Base-by-base conservation (phyloP, 2,329 filamentous ascomycete genomes). In the Neurospora crassa region DNA sequence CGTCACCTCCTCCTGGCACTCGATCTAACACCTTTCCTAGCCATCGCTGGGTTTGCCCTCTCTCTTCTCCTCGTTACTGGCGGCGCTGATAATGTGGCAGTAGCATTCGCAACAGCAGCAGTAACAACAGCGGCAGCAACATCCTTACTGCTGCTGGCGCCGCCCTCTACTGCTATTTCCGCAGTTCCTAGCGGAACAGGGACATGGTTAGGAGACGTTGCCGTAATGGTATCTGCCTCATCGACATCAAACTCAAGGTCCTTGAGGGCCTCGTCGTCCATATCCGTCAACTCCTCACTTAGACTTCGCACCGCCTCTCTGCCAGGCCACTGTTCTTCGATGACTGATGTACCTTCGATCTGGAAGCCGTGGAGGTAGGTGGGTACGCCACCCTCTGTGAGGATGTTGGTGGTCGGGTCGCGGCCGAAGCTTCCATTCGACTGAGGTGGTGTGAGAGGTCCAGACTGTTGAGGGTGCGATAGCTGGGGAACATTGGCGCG, bases 361-460 rank as follows among this genome's bases (percentile, higher is more conserved):
- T 96, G 89, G 78, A 96, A 96, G 10, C 88, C 86, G 77, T 92
- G 88, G 72, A 97, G 87, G 80, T 97, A 97, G 93, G 94, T 97
- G 8, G 93, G 89, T 14, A 97, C 84, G 42, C 95, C 95, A 71
- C 95, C 95, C 68, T 91, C 86, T 2, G 87, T 87, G 67, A 93
- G 83, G 14, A 86, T 83, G 43, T 89, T 87, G 4, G 77, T 74
- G 67, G 87, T 67, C 7, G 24, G 59, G 63, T 70, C 85, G 70
- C 82, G 81, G 53, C 79, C 80, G 16, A 87, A 81, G 73, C 86
- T 88, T 67, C 86, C 87, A 74, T 88, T 89, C 0, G 88, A 92
- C 69, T 89, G 86, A 1, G 90, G 90, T 37, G 90, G 90, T 2
- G 90, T 92, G 12, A 90, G 87, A 3, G 90, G 90, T 0, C 81